A percentile compares a stretch with the other conserved stretches of the same genome.
Evolutionary conservation across 2,329 filamentous ascomycete species (phyloP).

Genomic region (Stemphylium beticola): DNA sequence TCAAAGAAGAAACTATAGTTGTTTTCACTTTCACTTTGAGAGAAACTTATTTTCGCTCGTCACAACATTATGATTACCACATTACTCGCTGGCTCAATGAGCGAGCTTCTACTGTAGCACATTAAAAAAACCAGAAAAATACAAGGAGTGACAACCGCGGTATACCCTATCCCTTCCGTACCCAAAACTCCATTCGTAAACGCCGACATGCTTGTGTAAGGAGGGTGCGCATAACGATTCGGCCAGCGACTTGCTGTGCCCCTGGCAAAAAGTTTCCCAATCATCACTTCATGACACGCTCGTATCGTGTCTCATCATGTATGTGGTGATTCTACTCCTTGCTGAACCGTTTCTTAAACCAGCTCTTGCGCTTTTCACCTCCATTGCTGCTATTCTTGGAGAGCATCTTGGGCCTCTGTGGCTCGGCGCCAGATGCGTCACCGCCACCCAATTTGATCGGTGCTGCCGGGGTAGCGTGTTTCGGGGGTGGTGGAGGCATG

Average conservation of each 20-base stretch:
- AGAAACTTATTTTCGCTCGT: background rate
- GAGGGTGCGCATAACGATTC: slow-evolving; percentile 12
- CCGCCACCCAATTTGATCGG: slow-evolving; percentile 33
- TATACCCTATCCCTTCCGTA: slow-evolving; percentile 4
- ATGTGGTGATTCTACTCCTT: slow-evolving; percentile 53
- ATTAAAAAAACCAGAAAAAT: slow-evolving; percentile 13
- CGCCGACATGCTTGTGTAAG: slow-evolving; percentile 15
- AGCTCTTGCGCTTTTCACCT: slow-evolving; percentile 78
- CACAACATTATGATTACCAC: slow-evolving; percentile 39
- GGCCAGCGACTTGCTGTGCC: slow-evolving; percentile 8
- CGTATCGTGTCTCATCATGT: background rate
- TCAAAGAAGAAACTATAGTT: slow-evolving; percentile 44
- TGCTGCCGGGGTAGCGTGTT: slow-evolving; percentile 28
- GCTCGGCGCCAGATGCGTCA: slow-evolving; percentile 15
- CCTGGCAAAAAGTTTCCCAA: slow-evolving; percentile 2
- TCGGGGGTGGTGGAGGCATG: slow-evolving; percentile 21
- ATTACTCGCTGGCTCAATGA: slow-evolving; percentile 16
- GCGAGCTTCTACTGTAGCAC: slow-evolving; percentile 10
- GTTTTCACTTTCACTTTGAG: background rate
- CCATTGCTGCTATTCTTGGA: slow-evolving; percentile 29
- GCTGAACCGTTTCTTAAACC: slow-evolving; percentile 85
- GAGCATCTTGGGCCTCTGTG: slow-evolving; percentile 24
- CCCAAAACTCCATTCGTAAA: slow-evolving; percentile 18
- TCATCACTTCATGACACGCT: slow-evolving; percentile 17
- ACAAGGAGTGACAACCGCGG: slow-evolving; percentile 26